Base-by-base conservation (phyloP, 768 basidiomycete species). In the Mycena filopes region DNA sequence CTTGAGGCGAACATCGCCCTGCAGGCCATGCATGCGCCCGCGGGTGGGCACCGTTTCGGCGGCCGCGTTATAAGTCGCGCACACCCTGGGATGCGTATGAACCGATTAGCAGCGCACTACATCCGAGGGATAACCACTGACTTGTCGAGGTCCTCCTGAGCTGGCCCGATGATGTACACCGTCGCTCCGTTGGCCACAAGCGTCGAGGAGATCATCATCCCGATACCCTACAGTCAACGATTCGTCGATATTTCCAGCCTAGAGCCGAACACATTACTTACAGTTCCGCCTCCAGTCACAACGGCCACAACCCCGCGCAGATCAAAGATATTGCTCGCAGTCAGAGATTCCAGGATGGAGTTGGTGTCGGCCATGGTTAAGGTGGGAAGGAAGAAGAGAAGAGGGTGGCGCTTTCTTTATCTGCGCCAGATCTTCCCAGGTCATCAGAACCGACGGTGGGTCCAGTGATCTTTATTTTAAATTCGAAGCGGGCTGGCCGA, bases 201-300 rank as follows among this genome's bases (percentile, higher is more conserved):
- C 0, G 83, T 82, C 12, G 80, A 79, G 60, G 76, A 78, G 23
- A 85, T 83, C 84, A 85, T 85, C 45, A 84, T 71, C 1, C 84
- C 84, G n/a, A 84, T 83, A 0, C 84, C 84, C 82, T 81, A 60
- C 33, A 42, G 12, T 4, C 18, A 36, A 29, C 10, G 49, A 26
- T 42, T 49, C 16, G 25, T n/a, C 15, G 36, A 51, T 38, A 48
- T 23, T 23, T 43, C 8, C n/a, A n/a, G n/a, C n/a, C n/a, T n/a
- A n/a, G n/a, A n/a, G n/a, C 46, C 23, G 40, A 29, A 18, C 50
- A 31, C 11, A 31, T 33, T 9, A 66, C 80, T 63, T 36, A 83
- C 83, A 53, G 77, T 79, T 20, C 77, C 81, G 21, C 81, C 83
- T 18, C 80, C 83, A 13, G 82, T 84, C 20, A 83, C 82, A 13